Evolutionary conservation across 1,284 basidiomycete species (phyloP).

Genomic region (Macrocystidia cucumis): DNA sequence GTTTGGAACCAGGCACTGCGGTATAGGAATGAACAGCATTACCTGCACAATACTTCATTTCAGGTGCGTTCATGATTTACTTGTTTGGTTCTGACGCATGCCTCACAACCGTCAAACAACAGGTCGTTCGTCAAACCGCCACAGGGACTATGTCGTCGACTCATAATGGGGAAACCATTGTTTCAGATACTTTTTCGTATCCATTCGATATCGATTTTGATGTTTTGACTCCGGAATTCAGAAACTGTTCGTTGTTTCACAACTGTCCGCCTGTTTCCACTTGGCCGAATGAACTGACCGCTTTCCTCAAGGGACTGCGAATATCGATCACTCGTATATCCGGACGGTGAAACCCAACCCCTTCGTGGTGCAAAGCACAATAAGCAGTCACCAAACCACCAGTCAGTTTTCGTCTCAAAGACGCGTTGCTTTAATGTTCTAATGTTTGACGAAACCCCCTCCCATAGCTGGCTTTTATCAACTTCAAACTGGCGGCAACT

Average conservation of each 20-base stretch:
- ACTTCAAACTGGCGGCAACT: slow-evolving; percentile 37
- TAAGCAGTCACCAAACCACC: slow-evolving; percentile 48
- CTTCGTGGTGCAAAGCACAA: slow-evolving; percentile 50
- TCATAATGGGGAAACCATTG: slow-evolving; percentile 46
- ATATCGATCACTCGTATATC: slow-evolving; percentile 64
- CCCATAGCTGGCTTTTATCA: slow-evolving; percentile 49
- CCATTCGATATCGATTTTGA: slow-evolving; percentile 58
- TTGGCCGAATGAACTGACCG: slow-evolving; percentile 4
- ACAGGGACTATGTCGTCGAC: slow-evolving; percentile 47
- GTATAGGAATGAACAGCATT: slow-evolving; percentile 50
- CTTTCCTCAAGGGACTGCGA: slow-evolving; percentile 32
- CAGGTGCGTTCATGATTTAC: slow-evolving; percentile 33
- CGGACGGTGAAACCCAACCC: slow-evolving; percentile 52
- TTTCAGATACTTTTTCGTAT: slow-evolving; percentile 56
- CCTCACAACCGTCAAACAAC: slow-evolving; percentile 4
- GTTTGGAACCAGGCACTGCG: slow-evolving; percentile 45
- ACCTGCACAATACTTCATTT: slow-evolving; percentile 35
- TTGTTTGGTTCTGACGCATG: neutral
- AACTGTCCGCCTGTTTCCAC: no score
- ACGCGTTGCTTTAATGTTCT: neutral
- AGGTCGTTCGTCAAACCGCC: slow-evolving; percentile 59
- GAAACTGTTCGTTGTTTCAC: slow-evolving; percentile 36
- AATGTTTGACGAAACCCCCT: neutral
- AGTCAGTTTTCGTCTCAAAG: slow-evolving; percentile 25
- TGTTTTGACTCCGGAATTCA: slow-evolving; percentile 31